Percentiles rank a stretch among this genome's conserved stretches.
Evolutionary conservation across 2,329 filamentous ascomycete species (phyloP).

Genomic region (Penicillium sp.): DNA sequence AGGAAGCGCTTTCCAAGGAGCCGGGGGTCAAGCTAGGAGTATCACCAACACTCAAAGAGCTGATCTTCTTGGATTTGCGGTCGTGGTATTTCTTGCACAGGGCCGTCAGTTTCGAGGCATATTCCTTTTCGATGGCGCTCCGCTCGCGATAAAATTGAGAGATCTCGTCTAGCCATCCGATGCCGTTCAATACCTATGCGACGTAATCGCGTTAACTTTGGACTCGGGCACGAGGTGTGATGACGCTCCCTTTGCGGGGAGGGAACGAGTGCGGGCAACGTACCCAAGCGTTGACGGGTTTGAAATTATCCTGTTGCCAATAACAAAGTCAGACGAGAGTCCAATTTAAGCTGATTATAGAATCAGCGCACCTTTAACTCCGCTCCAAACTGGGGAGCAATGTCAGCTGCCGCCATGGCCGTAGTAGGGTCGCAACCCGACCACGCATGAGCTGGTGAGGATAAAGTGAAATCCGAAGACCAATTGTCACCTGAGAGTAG

Average conservation of each 20-base stretch:
- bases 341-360: not conserved
- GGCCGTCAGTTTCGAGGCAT: conserved; percentile 80
- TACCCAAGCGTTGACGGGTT: conserved; percentile 88
- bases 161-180: conserved; percentile 94
- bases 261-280: conserved; percentile 28
- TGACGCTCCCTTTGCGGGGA: conserved; percentile 16
- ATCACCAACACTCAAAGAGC: conserved; percentile 87
- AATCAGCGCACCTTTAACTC: conserved; percentile 79
- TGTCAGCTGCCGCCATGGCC: conserved; percentile 79
- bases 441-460: conserved; percentile 29
- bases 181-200: conserved; percentile 72
- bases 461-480: conserved; percentile 2
- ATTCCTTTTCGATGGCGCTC: conserved; percentile 93
- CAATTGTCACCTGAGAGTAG: not conserved
- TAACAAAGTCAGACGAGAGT: not conserved
- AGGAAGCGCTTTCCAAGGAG: conserved; percentile 90
- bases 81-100: conserved; percentile 97
- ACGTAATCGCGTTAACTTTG: conserved; percentile 23
- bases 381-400: conserved; percentile 82
- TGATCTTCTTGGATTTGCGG: conserved; percentile 89
- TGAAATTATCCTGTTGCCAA: conserved; percentile 83
- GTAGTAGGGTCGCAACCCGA: conserved; percentile 21
- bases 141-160: conserved; percentile 97
- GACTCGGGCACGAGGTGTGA: conserved; percentile 11
- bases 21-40: conserved; percentile 91